Evolutionary conservation across 2,329 filamentous ascomycete genomes (phyloP).

Genomic region (Falciphora oryzae): DNA sequence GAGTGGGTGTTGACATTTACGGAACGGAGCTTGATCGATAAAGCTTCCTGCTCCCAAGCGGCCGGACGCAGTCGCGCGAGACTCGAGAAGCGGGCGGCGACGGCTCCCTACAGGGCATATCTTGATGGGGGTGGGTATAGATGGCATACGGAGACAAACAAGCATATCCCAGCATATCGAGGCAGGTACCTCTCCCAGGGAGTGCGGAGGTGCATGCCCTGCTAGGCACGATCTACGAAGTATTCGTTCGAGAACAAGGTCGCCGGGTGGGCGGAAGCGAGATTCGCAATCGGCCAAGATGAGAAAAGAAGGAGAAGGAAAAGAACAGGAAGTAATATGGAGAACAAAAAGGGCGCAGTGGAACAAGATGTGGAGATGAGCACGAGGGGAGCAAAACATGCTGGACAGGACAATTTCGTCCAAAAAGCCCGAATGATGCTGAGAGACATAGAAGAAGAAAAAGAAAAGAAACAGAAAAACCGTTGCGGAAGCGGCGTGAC

Average conservation of each 20-base stretch:
- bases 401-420: background rate
- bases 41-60: background rate
- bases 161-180: background rate
- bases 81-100: background rate
- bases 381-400: background rate
- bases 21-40: background rate
- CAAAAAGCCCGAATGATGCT: background rate
- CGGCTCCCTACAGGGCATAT: background rate
- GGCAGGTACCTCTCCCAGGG: no score
- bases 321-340: no score
- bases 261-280: background rate
- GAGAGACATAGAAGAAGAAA: background rate
- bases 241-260: background rate
- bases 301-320: background rate
- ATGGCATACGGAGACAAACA: background rate
- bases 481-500: constrained; percentile 1
- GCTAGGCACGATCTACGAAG: no score
- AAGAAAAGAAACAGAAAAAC: background rate
- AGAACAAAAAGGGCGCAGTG: background rate
- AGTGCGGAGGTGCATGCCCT: no score
- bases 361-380: background rate
- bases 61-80: background rate
- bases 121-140: background rate
- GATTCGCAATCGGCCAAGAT: background rate
- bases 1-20: background rate